Base-by-base conservation (phyloP, 2,329 filamentous ascomycete genomes). In the Alternaria novae-zelandiae region DNA sequence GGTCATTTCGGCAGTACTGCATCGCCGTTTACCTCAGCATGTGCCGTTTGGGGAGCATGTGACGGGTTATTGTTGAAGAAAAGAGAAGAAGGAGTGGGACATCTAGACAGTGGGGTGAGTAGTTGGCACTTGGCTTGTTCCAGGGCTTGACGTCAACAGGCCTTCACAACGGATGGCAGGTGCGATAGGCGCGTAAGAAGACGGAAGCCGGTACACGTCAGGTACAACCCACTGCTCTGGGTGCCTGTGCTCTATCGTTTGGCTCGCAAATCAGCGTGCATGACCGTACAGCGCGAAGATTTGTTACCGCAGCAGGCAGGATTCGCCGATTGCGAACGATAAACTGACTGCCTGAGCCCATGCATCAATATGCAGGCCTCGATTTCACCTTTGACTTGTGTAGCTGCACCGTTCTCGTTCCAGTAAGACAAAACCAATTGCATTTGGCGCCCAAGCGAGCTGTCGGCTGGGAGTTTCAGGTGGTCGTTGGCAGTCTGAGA, bases 131-230 rank as follows among this genome's bases (percentile, higher is more conserved):
- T 41, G 43, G 45, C 55, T 57, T 57, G 45, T 36, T 43, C 45
- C 20, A 61, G 23, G 30, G 23, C 44, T 59, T 54, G 49, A 63
- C 60, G 55, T 63, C 60, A 63, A 46, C 15, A 20, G 36, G 49
- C 30, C 30, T 23, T 45, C 21, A 21, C 32, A 32, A 54, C 53
- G 49, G 30, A 46, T 46, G 59, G 20, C 46, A 51, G 54, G 25
- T 45, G 10, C 43, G n/a, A 58, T 43, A 50, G 46, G 58, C 58
- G 21, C 58, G 21, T 43, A 56, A 21, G 44, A 20, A 41, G 36
- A 51, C 41, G 46, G 54, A 54, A 58, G 47, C 47, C 41, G 41
- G 32, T 53, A 47, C 47, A 61, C 50, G 17, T 57, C 55, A 62
- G 59, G 59, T 53, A 58, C 59, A 58, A n/a, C 47, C 59, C 54